A percentile compares a stretch with the other conserved stretches of the same genome.
Evolutionary conservation across 2,329 filamentous ascomycete genomes (phyloP).

Genomic region (Ophioceras dolichostomum): DNA sequence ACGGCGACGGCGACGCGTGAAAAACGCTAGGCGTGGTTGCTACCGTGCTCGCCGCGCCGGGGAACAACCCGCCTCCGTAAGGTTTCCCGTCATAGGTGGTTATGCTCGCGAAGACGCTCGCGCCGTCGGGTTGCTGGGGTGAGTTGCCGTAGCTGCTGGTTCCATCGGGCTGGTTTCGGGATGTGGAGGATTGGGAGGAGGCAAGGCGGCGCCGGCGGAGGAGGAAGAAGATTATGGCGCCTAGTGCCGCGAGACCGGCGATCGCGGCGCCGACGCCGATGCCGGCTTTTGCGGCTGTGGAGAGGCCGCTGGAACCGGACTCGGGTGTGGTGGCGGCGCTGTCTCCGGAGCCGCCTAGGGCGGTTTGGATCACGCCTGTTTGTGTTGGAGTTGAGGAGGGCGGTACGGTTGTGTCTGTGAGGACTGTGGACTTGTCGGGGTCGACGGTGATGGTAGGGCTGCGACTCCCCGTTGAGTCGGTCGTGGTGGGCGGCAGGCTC

Average conservation of each 20-base stretch:
- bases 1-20: too few species aligned
- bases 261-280: constrained; percentile 2
- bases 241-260: neutral
- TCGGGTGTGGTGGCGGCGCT: neutral
- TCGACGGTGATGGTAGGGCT: neutral
- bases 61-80: too few species aligned
- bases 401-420: constrained; percentile 1
- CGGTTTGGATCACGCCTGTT: too few species aligned
- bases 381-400: constrained; percentile 1
- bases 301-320: constrained; percentile 6
- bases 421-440: constrained; percentile 1
- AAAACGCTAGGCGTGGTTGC: too few species aligned
- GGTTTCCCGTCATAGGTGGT: too few species aligned
- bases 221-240: neutral
- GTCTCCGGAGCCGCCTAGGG: too few species aligned
- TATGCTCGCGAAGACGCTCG: neutral
- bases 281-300: constrained; percentile 11
- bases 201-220: too few species aligned
- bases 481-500: neutral
- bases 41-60: too few species aligned
- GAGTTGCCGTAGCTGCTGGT: too few species aligned
- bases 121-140: neutral
- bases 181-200: too few species aligned
- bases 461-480: neutral
- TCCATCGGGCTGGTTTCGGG: too few species aligned